These are phyloP conservation scores for Ormosia semicastrata DNA, from an alignment of 306 rosid species.

Conservation along the genomic window DNA sequence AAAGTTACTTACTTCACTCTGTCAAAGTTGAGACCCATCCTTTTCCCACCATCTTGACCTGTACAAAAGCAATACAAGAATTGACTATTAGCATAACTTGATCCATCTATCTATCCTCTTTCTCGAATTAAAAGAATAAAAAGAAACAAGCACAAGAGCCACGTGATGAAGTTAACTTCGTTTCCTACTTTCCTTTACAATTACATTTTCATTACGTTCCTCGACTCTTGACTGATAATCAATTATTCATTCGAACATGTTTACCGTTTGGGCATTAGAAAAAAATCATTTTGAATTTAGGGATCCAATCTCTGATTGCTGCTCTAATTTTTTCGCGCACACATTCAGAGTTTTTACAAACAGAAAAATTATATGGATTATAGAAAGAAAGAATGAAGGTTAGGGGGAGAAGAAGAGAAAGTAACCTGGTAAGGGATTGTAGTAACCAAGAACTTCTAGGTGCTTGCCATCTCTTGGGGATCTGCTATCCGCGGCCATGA, in stretches of 20 bases:
- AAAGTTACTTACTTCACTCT: constrained; percentile 72
- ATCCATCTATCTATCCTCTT: neutral
- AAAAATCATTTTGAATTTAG: neutral
- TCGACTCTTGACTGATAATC: no score
- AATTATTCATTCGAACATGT: neutral
- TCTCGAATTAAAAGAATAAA: neutral
- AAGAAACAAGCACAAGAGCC: no score
- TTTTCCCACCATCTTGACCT: constrained; percentile 87
- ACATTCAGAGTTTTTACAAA: neutral
- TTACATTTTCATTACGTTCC: no score
- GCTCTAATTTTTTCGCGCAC: neutral
- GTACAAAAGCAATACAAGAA: constrained; percentile 17
- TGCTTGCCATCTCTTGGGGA: constrained; percentile 94
- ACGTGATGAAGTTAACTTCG: no score
- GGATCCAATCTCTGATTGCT: neutral
- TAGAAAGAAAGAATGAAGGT: no score
- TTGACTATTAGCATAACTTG: neutral
- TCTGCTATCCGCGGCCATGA: constrained; percentile 92
- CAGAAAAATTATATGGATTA: no score
- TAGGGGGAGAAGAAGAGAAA: no score
- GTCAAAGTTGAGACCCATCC: constrained; percentile 91
- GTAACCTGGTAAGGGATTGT: constrained; percentile 89
- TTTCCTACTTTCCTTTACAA: no score
- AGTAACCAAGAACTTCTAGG: constrained; percentile 90
- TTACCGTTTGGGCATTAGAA: neutral